Evolutionary conservation across 1,284 basidiomycete species (phyloP), one percentile per base, ranked within the genome.

Genomic region (Wolfiporia cocos): DNA sequence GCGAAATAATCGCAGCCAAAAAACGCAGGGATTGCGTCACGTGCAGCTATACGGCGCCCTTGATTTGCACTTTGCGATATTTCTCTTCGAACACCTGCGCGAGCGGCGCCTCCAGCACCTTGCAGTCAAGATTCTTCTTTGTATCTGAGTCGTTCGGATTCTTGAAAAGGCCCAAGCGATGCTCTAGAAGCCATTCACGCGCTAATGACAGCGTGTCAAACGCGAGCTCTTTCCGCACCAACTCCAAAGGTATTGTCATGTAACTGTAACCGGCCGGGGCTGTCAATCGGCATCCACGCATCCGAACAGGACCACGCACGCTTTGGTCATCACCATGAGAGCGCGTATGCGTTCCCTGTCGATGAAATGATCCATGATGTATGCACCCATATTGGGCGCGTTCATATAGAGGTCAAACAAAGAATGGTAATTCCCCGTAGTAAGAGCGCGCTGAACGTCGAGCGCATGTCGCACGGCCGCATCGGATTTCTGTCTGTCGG

Each of bases 351-450:
- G 72, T 68, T 98, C 96, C 51, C 96, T 79, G 58, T 87, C 83
- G 53, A 97, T 86, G 62, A 99, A 97, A 64, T 98, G 93, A 65
- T 99, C 95, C 91, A 99, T 96, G 59, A 99, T 92, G 65, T 98
- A 98, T 43, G 82, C 93, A 39, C 92, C 92, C 96, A 99, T 98
- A 62, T 95, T 95, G 32, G 94, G 94, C 34, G 92, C 90, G 46
- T 74, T 73, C 51, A 79, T 56, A 66, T 92, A 99, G 38, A 94
- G 70, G 49, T 81, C 76, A 69, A 98, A 99, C 54, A 99, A 80
- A 36, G 80, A 75, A 66, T 91, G 86, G 66, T 98, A 99, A 65
- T 99, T 99, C 58, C 90, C 92, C 61, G 89, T 89, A 34, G 92
- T 81, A 46, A 94, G 66, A 20, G 93, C 87, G 28, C 87, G 81